Evolutionary conservation across 2,329 filamentous ascomycete genomes (phyloP).

Genomic region (Daldinia eschscholtzii): DNA sequence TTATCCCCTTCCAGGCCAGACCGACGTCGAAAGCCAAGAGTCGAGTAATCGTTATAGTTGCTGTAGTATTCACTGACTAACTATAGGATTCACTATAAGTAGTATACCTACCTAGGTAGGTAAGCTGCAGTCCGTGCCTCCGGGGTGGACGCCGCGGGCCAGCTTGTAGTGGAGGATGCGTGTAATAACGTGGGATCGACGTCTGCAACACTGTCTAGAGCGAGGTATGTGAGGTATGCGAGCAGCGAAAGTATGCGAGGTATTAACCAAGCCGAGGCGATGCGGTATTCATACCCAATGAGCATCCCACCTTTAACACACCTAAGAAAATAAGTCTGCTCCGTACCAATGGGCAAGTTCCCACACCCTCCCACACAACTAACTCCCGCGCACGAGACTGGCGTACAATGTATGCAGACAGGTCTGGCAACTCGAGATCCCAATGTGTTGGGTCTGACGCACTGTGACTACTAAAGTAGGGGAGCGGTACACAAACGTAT

Average conservation of each 20-base stretch:
- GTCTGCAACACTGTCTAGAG: constrained; percentile 30
- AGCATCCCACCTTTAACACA: constrained; percentile 27
- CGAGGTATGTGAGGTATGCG: constrained; percentile 24
- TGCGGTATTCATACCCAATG: constrained; percentile 31
- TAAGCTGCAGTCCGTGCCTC: constrained; percentile 38
- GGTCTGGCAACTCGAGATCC: constrained; percentile 37
- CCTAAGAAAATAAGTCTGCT: constrained; percentile 15
- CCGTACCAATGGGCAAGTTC: constrained; percentile 27
- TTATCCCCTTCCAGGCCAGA: constrained; percentile 21
- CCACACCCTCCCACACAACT: constrained; percentile 36
- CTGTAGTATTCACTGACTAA: background rate
- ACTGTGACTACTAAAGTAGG: constrained; percentile 49
- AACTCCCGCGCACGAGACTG: constrained; percentile 46
- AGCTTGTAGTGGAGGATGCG: constrained; percentile 23
- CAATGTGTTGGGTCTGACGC: constrained; percentile 50
- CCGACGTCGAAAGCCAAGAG: constrained; percentile 24
- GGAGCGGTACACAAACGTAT: constrained; percentile 27
- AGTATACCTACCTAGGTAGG: constrained; percentile 15
- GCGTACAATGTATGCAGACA: constrained; percentile 43
- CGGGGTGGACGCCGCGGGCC: background rate
- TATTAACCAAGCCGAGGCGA: constrained; percentile 30
- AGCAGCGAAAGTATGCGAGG: too few species aligned
- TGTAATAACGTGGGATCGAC: constrained; percentile 37
- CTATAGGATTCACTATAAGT: background rate
- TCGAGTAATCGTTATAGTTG: constrained; percentile 24